Base-by-base conservation (phyloP, 2,329 filamentous ascomycete genomes). In the Aspergillus sp. region DNA sequence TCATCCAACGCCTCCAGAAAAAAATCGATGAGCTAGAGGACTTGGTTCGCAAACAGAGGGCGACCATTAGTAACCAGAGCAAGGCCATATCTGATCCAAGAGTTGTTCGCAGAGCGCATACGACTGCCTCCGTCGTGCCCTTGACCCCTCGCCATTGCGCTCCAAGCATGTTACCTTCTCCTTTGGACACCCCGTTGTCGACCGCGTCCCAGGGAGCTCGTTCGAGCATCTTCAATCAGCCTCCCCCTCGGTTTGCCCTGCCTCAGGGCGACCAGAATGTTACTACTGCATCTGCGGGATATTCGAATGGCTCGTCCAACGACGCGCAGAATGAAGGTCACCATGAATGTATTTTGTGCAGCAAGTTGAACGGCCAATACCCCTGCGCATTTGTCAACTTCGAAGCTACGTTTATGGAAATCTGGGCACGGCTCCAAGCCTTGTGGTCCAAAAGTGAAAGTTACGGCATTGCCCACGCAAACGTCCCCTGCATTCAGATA, bases 31-130 rank as follows among this genome's bases (percentile, higher is more conserved):
- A 58, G 20, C 45, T 66, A 25, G 56, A 65, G 19, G 50, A 54
- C 0, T 47, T 61, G 3, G 45, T 66, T 7, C 21, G 52, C 17
- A 61, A 55, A 45, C 62, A 66, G 49, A 59, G 60, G 41, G 29
- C 49, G 3, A 64, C 63, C 0, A 64, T 69, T n/a, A 56, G 45
- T 13, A 61, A 60, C n/a, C 62, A 65, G 45, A 66, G 62, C 43
- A 62, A 57, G 49, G 60, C 64, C 0, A 66, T 69, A 29, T 58
- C 64, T 19, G 59, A 66, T 41, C 63, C 63, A 16, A 50, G 55
- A 13, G 34, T 40, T 9, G 19, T 56, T 23, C 43, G 61, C 31
- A 50, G 36, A 31, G 49, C 17, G 14, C 52, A 57, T 45, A 34
- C 53, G 7, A 31, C 21, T 29, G 34, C 36, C 17, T 34, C 49